phyloP scores from a whole-genome alignment of 345 rosid species.

The Eucalyptus caleyi region DNA sequence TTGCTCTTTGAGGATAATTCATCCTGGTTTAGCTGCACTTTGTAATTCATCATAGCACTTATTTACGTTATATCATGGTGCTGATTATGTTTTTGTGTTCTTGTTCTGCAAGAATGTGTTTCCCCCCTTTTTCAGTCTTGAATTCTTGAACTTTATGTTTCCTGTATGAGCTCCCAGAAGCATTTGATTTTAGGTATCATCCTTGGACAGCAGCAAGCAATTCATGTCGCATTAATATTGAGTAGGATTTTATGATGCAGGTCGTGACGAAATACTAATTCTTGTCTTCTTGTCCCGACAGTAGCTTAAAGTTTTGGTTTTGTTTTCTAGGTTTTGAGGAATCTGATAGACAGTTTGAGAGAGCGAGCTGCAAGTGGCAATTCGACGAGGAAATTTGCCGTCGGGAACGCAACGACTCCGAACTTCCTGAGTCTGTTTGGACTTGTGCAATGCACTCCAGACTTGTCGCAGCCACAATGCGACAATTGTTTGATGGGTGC shows the following conservation, averaged over 20 bases:
- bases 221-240: neutral
- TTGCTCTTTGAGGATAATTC: too few species aligned
- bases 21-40: too few species aligned
- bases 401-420: neutral
- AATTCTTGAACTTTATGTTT: neutral
- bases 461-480: neutral
- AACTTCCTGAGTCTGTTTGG: neutral
- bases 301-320: neutral
- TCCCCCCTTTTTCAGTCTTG: neutral
- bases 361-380: neutral
- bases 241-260: neutral
- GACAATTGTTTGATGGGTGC: neutral
- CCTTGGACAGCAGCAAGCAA: neutral
- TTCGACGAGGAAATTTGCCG: neutral
- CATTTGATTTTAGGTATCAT: neutral
- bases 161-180: neutral
- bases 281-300: neutral
- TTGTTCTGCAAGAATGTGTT: too few species aligned
- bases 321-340: neutral
- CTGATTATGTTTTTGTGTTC: too few species aligned
- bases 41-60: too few species aligned
- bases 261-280: neutral
- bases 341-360: neutral
- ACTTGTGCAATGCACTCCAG: neutral
- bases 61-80: too few species aligned